Evolutionary conservation across 1,139 yeast genomes (phyloP).

Genomic region (Geotrichum fermentans): DNA sequence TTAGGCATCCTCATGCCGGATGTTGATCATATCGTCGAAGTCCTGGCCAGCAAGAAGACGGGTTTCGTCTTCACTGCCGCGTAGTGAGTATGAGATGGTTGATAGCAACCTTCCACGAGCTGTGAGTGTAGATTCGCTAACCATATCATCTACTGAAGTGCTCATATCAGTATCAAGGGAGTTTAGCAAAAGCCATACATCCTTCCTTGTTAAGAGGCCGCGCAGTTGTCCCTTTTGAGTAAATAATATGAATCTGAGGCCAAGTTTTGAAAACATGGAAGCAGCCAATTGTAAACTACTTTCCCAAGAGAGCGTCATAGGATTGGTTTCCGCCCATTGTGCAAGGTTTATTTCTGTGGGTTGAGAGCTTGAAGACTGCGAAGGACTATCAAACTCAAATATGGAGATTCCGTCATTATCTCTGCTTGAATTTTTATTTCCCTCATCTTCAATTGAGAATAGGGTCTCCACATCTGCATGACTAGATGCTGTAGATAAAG

Average conservation of each 20-base stretch:
- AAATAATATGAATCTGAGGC: slow-evolving; percentile 49
- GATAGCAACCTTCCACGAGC: slow-evolving; percentile 19
- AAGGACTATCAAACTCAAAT: slow-evolving; percentile 9
- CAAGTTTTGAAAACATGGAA: slow-evolving; percentile 50
- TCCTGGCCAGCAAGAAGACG: slow-evolving; percentile 18
- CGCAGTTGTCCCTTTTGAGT: slow-evolving; percentile 43
- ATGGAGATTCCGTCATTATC: slow-evolving; percentile 11
- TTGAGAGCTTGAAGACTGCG: not conserved
- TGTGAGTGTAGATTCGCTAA: slow-evolving; percentile 10
- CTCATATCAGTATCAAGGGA: slow-evolving; percentile 20
- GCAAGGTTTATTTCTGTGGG: slow-evolving; percentile 21
- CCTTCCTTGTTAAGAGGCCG: slow-evolving; percentile 69
- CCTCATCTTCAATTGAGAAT: not conserved
- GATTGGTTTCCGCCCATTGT: slow-evolving; percentile 32
- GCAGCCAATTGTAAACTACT: slow-evolving; percentile 44
- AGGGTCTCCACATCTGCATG: slow-evolving; percentile 12
- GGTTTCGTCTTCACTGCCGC: slow-evolving; percentile 20
- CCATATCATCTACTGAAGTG: slow-evolving; percentile 12
- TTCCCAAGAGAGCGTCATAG: slow-evolving; percentile 32
- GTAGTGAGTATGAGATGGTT: slow-evolving; percentile 17
- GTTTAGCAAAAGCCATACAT: slow-evolving; percentile 48
- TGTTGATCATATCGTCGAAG: slow-evolving; percentile 5
- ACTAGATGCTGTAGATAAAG: slow-evolving; percentile 8
- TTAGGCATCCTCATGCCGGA: slow-evolving; percentile 1
- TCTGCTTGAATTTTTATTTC: not conserved